A percentile compares a stretch with the other conserved stretches of the same genome.
These are phyloP conservation scores for Ophiosphaerella korrae DNA, from an alignment of 2,329 filamentous ascomycete genomes.

Conservation along the genomic window DNA sequence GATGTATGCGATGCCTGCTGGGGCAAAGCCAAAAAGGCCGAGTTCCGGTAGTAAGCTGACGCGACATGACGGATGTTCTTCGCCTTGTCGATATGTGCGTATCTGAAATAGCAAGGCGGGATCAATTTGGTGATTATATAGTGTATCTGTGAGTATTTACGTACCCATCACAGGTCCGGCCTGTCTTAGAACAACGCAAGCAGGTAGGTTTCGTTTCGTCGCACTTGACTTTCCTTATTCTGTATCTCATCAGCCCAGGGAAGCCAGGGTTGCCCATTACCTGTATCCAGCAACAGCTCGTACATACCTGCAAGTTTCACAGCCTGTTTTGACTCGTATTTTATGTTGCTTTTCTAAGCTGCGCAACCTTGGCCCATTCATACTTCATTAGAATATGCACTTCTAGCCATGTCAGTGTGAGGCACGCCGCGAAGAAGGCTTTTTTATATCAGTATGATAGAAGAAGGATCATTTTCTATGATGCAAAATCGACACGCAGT, in stretches of 20 bases:
- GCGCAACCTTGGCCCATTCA: conserved; percentile 33
- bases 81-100: conserved; percentile 26
- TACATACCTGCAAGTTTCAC: conserved; percentile 37
- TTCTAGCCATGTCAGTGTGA: no score
- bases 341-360: conserved; percentile 35
- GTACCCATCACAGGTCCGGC: conserved; percentile 41
- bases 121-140: no score
- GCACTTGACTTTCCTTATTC: conserved; percentile 44
- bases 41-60: conserved; percentile 30
- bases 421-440: no score
- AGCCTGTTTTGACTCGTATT: conserved; percentile 37
- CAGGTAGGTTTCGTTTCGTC: conserved; percentile 44
- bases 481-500: no score
- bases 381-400: not conserved
- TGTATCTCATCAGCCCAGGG: not conserved
- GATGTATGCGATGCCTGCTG: conserved; percentile 13
- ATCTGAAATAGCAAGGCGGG: conserved; percentile 20
- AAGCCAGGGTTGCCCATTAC: no score
- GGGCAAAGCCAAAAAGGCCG: conserved; percentile 34
- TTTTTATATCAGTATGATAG: no score
- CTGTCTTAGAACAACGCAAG: conserved; percentile 42
- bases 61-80: conserved; percentile 16
- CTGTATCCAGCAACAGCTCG: no score
- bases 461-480: no score
- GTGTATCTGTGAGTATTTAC: conserved; percentile 33